Conservation (phyloP, 805 yeast species). For the Sungouiella blattae region DNA sequence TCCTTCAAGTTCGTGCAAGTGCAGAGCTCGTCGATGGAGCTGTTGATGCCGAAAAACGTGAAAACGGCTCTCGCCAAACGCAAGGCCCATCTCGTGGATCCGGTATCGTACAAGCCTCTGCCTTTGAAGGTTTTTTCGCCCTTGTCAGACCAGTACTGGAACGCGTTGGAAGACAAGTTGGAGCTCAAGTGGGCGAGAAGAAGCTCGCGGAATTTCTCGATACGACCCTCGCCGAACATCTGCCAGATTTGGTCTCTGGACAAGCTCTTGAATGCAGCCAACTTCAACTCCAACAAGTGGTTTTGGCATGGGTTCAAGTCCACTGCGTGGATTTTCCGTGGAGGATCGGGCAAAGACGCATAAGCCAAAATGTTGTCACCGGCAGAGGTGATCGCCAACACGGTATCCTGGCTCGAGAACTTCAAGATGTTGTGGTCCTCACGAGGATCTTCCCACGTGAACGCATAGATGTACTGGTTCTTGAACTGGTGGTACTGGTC, state of each 20-base stretch:
- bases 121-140: slow-evolving; percentile 63
- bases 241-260: slow-evolving; percentile 63
- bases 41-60: slow-evolving; percentile 48
- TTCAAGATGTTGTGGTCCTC: slow-evolving; percentile 70
- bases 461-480: slow-evolving; percentile 79
- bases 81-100: slow-evolving; percentile 84
- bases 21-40: slow-evolving; percentile 54
- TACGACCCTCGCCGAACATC: slow-evolving; percentile 72
- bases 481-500: slow-evolving; percentile 68
- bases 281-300: slow-evolving; percentile 73
- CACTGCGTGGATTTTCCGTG: slow-evolving; percentile 77
- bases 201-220: slow-evolving; percentile 33
- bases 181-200: slow-evolving; percentile 58
- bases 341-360: slow-evolving; percentile 69
- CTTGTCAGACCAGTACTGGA: slow-evolving; percentile 73
- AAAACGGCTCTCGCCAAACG: slow-evolving; percentile 63
- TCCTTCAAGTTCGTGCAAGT: slow-evolving; percentile 54
- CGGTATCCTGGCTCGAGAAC: slow-evolving; percentile 61
- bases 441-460: slow-evolving; percentile 89
- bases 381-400: slow-evolving; percentile 81
- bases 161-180: slow-evolving; percentile 72
- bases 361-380: slow-evolving; percentile 79
- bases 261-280: slow-evolving; percentile 61
- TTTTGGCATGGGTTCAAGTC: slow-evolving; percentile 83
- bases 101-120: slow-evolving; percentile 72